Conservation (phyloP, 495 filamentous ascomycete species). For the Thozetella sp. region DNA sequence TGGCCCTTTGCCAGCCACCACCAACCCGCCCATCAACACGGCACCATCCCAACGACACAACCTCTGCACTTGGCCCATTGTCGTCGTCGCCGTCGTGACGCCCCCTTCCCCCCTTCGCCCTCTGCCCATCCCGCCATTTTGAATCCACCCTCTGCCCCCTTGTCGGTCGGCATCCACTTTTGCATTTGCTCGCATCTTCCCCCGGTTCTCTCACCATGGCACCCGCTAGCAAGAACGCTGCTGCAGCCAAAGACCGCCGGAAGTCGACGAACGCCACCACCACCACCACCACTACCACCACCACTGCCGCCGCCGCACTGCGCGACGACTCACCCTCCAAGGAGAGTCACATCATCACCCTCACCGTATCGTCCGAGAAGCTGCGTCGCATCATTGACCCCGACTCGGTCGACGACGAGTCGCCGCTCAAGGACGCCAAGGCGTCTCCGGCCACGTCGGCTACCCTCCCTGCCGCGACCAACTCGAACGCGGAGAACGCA, state of each 20-base stretch:
- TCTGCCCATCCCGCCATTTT: too few species aligned
- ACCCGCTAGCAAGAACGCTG: slow-evolving; percentile 36
- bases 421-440: slow-evolving; percentile 29
- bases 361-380: slow-evolving; percentile 34
- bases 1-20: neutral
- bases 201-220: slow-evolving; percentile 26
- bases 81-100: neutral
- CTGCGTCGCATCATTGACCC: slow-evolving; percentile 47
- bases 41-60: neutral
- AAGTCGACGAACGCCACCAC: slow-evolving; percentile 28
- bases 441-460: slow-evolving; percentile 28
- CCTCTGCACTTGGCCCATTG: neutral
- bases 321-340: too few species aligned
- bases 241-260: slow-evolving; percentile 46
- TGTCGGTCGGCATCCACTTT: neutral
- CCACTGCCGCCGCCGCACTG: slow-evolving; percentile 5
- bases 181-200: neutral
- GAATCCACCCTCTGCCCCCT: neutral
- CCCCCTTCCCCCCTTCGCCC: neutral
- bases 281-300: slow-evolving; percentile 7
- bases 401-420: slow-evolving; percentile 38
- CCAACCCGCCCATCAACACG: neutral
- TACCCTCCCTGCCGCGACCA: slow-evolving; percentile 22
- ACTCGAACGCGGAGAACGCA: slow-evolving; percentile 43
- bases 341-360: slow-evolving; percentile 29